Evolutionary conservation across 768 basidiomycete genomes (phyloP).

Genomic region (Boletus coccyginus): DNA sequence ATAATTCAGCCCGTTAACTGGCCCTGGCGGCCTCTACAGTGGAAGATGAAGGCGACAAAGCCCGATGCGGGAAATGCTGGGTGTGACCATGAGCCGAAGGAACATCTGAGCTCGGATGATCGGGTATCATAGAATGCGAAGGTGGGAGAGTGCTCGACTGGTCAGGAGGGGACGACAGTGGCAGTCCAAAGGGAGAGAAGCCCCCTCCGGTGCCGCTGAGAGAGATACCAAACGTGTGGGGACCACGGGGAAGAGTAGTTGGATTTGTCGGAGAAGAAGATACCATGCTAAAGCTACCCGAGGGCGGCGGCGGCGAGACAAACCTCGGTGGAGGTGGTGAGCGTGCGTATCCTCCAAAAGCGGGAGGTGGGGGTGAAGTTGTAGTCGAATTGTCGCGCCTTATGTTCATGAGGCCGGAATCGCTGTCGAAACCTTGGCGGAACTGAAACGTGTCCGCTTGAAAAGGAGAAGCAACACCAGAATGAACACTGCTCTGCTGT

Average conservation of each 20-base stretch:
- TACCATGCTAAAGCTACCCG: slow-evolving; percentile 28
- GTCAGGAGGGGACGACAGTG: slow-evolving; percentile 31
- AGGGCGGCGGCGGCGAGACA: slow-evolving; percentile 32
- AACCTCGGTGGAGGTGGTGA: slow-evolving; percentile 34
- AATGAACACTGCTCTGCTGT: slow-evolving; percentile 24
- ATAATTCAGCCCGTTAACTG: slow-evolving; percentile 39
- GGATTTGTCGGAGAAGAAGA: slow-evolving; percentile 26
- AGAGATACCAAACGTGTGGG: slow-evolving; percentile 32
- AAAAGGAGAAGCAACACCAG: slow-evolving; percentile 27
- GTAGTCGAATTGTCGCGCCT: slow-evolving; percentile 27
- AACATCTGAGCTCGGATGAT: slow-evolving; percentile 32
- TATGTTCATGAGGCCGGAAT: slow-evolving; percentile 15
- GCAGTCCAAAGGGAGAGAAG: slow-evolving; percentile 33
- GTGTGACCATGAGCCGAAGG: slow-evolving; percentile 33
- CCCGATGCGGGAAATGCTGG: slow-evolving; percentile 39
- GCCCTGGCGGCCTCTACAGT: slow-evolving; percentile 39
- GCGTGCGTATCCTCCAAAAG: slow-evolving; percentile 30
- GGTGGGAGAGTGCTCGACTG: slow-evolving; percentile 26
- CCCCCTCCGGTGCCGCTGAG: slow-evolving; percentile 25
- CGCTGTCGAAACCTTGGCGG: slow-evolving; percentile 30
- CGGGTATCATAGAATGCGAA: slow-evolving; percentile 37
- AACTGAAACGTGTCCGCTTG: slow-evolving; percentile 27
- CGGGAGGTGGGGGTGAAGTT: slow-evolving; percentile 24
- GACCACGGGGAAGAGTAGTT: slow-evolving; percentile 27
- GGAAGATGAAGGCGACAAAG: slow-evolving; percentile 37